Evolutionary conservation across 441 rosid genomes (phyloP).

Genomic region (Eruca vesicaria): DNA sequence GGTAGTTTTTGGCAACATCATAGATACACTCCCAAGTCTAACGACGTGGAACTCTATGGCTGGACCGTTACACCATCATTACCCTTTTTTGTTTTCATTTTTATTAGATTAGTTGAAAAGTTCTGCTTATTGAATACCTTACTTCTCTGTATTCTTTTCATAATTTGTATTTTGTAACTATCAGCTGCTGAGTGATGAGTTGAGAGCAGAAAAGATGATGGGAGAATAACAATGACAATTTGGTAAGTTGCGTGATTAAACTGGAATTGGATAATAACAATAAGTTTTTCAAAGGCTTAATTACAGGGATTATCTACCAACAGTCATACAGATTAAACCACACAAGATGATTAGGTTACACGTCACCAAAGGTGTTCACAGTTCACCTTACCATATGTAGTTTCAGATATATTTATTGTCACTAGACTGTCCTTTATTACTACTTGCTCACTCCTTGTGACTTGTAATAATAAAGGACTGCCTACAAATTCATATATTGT

Average conservation of each 20-base stretch:
- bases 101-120: neutral
- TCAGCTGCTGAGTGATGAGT: constrained; percentile 1
- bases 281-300: constrained; percentile 4
- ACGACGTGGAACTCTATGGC: constrained; percentile 19
- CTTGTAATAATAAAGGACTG: constrained; percentile 2
- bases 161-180: neutral
- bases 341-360: constrained; percentile 24
- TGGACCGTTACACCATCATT: constrained; percentile 21
- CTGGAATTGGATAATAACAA: neutral
- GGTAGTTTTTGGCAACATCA: constrained; percentile 25
- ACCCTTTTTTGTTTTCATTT: neutral
- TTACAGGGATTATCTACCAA: constrained; percentile 6
- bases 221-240: constrained; percentile 11
- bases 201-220: neutral
- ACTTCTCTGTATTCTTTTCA: neutral
- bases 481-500: neutral
- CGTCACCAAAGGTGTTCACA: constrained; percentile 7
- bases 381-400: constrained; percentile 19
- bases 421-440: constrained; percentile 2
- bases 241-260: constrained; percentile 4
- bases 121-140: neutral
- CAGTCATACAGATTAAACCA: constrained; percentile 4
- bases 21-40: constrained; percentile 6
- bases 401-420: neutral
- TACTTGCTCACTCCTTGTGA: constrained; percentile 3